Evolutionary conservation across 805 yeast genomes (phyloP).

Genomic region (Hanseniaspora hatyaiensis): DNA sequence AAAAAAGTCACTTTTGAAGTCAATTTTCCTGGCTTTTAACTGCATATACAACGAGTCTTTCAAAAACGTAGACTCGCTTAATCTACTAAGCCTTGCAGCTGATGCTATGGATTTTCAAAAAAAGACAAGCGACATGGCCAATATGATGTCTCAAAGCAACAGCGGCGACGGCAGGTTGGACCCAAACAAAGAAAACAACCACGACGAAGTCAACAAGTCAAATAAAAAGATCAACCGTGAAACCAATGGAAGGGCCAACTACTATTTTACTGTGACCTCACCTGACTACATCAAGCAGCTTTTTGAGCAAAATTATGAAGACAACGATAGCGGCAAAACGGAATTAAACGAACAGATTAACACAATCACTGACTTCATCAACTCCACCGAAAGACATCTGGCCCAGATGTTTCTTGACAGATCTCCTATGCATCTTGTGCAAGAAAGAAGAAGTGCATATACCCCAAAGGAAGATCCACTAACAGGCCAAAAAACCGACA

Average conservation of each 20-base stretch:
- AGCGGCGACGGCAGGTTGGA: too few relatives aligned
- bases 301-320: constrained; percentile 11
- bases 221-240: constrained; percentile 27
- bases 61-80: constrained; percentile 1
- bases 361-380: constrained; percentile 25
- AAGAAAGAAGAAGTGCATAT: not conserved
- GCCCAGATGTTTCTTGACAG: constrained; percentile 13
- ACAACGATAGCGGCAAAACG: constrained; percentile 23
- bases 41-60: not conserved
- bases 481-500: not conserved
- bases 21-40: not conserved
- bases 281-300: constrained; percentile 12
- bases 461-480: not conserved
- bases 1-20: too few relatives aligned
- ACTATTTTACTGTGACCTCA: constrained; percentile 10
- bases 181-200: constrained; percentile 22
- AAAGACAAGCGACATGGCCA: too few relatives aligned
- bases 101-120: not conserved
- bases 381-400: constrained; percentile 26
- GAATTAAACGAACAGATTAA: constrained; percentile 22
- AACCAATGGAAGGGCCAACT: constrained; percentile 11
- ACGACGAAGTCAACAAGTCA: constrained; percentile 25
- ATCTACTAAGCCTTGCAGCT: not conserved
- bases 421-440: constrained; percentile 2
- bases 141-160: too few relatives aligned